Evolutionary conservation across 495 filamentous ascomycete genomes (phyloP).

Genomic region (Penicillium soppii): DNA sequence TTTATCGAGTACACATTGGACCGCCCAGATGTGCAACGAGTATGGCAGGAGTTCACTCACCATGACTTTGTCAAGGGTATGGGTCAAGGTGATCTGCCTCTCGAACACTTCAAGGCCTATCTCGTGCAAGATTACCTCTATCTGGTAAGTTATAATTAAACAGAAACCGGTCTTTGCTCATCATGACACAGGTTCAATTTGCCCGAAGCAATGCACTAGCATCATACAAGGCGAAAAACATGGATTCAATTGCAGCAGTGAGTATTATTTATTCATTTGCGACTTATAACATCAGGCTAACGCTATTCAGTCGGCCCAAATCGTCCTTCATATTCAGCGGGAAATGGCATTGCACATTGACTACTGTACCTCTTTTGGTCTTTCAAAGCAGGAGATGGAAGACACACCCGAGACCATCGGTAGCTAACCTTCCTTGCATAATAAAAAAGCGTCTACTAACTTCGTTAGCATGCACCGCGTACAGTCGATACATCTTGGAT

Average conservation of each 20-base stretch:
- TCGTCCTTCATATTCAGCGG: conserved; percentile 70
- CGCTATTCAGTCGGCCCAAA: conserved; percentile 59
- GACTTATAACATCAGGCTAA: conserved; percentile 4
- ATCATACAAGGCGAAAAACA: conserved; percentile 73
- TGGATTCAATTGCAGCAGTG: conserved; percentile 69
- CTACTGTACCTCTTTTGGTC: conserved; percentile 78
- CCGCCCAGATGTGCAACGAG: conserved; percentile 63
- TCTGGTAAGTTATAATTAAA: conserved; percentile 56
- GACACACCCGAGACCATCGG: conserved; percentile 70
- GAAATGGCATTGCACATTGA: conserved; percentile 79
- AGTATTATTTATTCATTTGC: conserved; percentile 17
- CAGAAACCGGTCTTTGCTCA: background rate
- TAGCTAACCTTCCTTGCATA: conserved; percentile 36
- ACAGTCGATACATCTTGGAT: conserved; percentile 78
- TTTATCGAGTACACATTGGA: conserved; percentile 86
- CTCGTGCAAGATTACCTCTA: conserved; percentile 89
- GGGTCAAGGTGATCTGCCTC: conserved; percentile 68
- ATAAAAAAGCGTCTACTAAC: conserved; percentile 8
- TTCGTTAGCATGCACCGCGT: conserved; percentile 43
- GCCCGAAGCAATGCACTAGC: conserved; percentile 80
- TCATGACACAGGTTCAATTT: conserved; percentile 67
- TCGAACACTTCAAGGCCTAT: conserved; percentile 78
- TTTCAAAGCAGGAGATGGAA: conserved; percentile 75
- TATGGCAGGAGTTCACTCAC: conserved; percentile 72
- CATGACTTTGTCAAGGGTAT: conserved; percentile 80